Evolutionary conservation across 1,284 basidiomycete genomes (phyloP).

Genomic region (Irpex rosettiformis): DNA sequence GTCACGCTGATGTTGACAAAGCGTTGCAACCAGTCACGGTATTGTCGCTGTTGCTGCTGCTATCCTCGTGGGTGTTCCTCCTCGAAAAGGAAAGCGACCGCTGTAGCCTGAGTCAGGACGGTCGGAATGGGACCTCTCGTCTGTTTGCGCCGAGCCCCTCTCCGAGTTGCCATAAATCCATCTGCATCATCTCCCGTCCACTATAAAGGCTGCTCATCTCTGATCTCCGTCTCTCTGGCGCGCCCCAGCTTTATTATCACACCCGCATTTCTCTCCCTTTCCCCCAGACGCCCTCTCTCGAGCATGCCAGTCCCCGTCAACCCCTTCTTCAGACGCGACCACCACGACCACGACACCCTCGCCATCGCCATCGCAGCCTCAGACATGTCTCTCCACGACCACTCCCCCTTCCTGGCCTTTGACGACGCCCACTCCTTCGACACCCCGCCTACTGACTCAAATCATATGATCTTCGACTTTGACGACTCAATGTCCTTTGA

Average conservation of each 20-base stretch:
- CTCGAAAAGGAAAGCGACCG: conserved; percentile 8
- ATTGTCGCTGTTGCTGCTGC: no score
- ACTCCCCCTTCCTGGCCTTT: conserved; percentile 40
- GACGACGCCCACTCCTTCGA: conserved; percentile 42
- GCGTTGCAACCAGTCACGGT: neutral
- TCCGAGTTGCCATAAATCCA: conserved; percentile 15
- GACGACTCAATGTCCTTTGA: conserved; percentile 46
- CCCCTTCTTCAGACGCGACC: conserved; percentile 31
- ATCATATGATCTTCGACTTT: conserved; percentile 67
- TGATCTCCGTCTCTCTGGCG: conserved; percentile 16
- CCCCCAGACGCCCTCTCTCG: conserved; percentile 20
- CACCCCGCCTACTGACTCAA: conserved; percentile 25
- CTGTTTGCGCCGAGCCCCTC: conserved; percentile 21
- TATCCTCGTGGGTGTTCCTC: no score
- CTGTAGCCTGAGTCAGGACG: conserved; percentile 16
- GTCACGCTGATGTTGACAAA: neutral
- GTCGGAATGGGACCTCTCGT: conserved; percentile 20
- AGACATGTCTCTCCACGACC: conserved; percentile 40
- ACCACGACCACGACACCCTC: conserved; percentile 25
- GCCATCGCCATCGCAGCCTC: conserved; percentile 29
- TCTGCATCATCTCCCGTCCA: conserved; percentile 22
- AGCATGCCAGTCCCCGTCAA: conserved; percentile 35
- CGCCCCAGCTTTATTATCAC: conserved; percentile 19
- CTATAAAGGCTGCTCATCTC: conserved; percentile 15
- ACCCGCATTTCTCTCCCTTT: neutral